phyloP scores from a whole-genome alignment of 1,284 basidiomycete species.

The Cryptococcus depauperatus region DNA sequence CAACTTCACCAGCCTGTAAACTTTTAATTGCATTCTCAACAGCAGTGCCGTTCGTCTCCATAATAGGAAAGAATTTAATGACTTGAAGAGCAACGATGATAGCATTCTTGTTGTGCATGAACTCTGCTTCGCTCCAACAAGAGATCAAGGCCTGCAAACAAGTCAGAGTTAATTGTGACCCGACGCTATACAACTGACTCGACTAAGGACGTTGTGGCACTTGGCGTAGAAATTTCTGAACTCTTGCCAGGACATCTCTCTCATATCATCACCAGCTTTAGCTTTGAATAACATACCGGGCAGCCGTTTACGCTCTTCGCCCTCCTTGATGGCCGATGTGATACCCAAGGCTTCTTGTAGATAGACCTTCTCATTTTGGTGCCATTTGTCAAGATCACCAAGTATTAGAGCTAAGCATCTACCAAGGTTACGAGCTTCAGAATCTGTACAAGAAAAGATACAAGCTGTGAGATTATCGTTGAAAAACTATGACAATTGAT shows the following conservation, averaged over 20 bases:
- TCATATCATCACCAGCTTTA: constrained; percentile 44
- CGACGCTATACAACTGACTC: constrained; percentile 24
- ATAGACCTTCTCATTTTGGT: constrained; percentile 53
- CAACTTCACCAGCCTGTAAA: constrained; percentile 41
- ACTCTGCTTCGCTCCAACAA: constrained; percentile 52
- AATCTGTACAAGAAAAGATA: constrained; percentile 88
- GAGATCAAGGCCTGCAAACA: constrained; percentile 44
- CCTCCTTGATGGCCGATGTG: background rate
- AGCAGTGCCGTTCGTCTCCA: constrained; percentile 49
- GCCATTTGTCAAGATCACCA: constrained; percentile 68
- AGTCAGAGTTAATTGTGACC: too few relatives aligned
- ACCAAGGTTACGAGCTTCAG: constrained; percentile 94
- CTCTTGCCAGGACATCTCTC: constrained; percentile 57
- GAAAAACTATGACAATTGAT: constrained; percentile 53
- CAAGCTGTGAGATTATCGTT: constrained; percentile 74
- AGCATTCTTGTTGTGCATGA: constrained; percentile 90
- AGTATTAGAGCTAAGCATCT: constrained; percentile 76
- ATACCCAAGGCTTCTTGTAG: constrained; percentile 46
- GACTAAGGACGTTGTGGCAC: constrained; percentile 65
- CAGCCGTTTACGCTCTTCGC: constrained; percentile 53
- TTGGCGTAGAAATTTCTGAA: constrained; percentile 68
- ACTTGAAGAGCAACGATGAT: constrained; percentile 84
- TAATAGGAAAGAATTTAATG: constrained; percentile 73
- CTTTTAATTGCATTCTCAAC: constrained; percentile 61
- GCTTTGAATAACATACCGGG: constrained; percentile 56